Evolutionary conservation across 2,329 filamentous ascomycete species (phyloP).

Genomic region (Penicillium sp.): DNA sequence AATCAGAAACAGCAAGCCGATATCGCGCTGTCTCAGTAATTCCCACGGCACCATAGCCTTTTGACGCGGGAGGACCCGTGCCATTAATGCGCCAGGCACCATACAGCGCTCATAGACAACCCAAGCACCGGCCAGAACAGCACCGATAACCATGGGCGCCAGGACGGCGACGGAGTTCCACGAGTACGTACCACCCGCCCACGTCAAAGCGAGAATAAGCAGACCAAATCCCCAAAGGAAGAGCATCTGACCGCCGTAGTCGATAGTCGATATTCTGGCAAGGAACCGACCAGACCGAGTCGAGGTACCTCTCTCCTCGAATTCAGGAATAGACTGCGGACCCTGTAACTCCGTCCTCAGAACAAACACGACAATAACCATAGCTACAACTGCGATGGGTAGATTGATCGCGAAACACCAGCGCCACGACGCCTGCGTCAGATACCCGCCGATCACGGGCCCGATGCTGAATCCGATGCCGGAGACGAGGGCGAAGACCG

Average conservation of each 20-base stretch:
- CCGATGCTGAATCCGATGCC: slow-evolving; percentile 44
- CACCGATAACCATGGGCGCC: neutral
- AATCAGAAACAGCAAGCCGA: neutral
- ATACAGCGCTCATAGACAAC: neutral
- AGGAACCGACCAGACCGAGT: neutral
- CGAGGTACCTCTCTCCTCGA: neutral
- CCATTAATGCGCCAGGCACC: neutral
- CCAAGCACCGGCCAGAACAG: neutral
- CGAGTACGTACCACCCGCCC: neutral
- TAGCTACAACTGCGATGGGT: neutral
- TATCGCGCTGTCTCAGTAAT: neutral
- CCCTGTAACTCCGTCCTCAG: neutral
- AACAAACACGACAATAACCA: neutral
- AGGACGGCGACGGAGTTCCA: neutral
- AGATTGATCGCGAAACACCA: slow-evolving; percentile 17
- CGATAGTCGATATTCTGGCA: neutral
- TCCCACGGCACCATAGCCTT: neutral
- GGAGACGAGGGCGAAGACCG: slow-evolving; percentile 51
- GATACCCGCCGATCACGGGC: slow-evolving; percentile 15
- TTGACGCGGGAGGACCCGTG: neutral
- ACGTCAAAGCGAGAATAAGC: neutral
- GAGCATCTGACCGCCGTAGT: neutral
- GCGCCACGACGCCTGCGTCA: slow-evolving; percentile 12
- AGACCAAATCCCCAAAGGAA: slow-evolving; percentile 2
- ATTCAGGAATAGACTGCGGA: neutral